Evolutionary conservation across 768 basidiomycete genomes (phyloP), one percentile per base, ranked within the genome.

Genomic region (Trametes cubensis): DNA sequence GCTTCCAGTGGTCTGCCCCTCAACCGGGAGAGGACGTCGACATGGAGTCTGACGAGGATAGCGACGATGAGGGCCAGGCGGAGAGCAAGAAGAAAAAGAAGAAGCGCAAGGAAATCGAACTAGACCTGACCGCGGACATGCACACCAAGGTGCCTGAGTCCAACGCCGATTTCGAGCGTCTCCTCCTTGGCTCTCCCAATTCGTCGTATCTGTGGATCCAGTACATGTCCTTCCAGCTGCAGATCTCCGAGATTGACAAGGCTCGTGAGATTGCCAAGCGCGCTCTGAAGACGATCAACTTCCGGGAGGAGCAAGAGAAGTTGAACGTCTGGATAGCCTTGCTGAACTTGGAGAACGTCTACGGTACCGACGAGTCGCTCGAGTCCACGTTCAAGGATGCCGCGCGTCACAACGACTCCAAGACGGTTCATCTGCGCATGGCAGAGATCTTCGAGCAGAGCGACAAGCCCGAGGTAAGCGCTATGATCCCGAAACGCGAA

Each of bases 191-290:
- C 28, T 95, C 96, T 0, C 96, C 97, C 1, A 94, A 97, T 72
- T 98, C 95, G 7, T 98, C 97, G 0, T 97, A 90, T 76, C 82
- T 98, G 38, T 99, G 97, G 97, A 88, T 99, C 61, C 95, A 98
- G 74, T 99, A 95, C 74, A 98, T 99, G 94, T 96, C 97, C 10
- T 96, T 98, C 85, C 94, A 95, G 69, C 80, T 98, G 13, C 94
- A 94, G 67, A 83, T 99, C n/a, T 93, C 95, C 30, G 96, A 99
- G 76, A 79, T 97, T 58, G 95, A 95, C 69, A 97, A 95, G 75
- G 97, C 96, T 15, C 84, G 94, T 46, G 88, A 90, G 72, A 87
- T 95, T 54, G 95, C 87, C 49, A 83, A 85, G 55, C 86, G 92
- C 23, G 96, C 95, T 5, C 79, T 98, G 47, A 80, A 84, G 63